phyloP scores from a whole-genome alignment of 208 protist species.

The Trypanosoma rangeli region DNA sequence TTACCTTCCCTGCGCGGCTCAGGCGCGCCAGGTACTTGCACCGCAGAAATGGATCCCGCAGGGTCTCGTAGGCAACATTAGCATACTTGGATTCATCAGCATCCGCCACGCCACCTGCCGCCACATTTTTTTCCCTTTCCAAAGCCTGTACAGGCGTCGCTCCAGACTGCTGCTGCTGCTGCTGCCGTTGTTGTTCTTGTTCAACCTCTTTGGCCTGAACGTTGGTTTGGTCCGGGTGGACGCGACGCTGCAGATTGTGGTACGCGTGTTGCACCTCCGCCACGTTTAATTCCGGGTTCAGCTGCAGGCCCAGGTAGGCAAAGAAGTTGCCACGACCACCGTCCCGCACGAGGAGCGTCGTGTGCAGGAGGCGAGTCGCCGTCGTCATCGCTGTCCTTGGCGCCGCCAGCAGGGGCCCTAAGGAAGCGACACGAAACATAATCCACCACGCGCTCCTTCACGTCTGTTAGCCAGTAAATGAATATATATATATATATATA shows the following conservation, averaged over 20 bases:
- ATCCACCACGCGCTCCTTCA: background rate
- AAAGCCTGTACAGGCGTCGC: background rate
- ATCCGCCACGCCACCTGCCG: slow-evolving; percentile 10
- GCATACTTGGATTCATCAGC: slow-evolving; percentile 58
- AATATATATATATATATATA: slow-evolving; percentile 24
- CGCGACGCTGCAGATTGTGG: slow-evolving; percentile 68
- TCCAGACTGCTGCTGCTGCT: background rate
- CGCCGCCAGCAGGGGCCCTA: background rate
- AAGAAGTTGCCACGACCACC: slow-evolving; percentile 68
- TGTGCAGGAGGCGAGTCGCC: slow-evolving; percentile 1
- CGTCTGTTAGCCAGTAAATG: background rate
- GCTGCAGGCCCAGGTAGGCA: slow-evolving; percentile 55
- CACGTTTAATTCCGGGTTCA: slow-evolving; percentile 52
- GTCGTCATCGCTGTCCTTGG: background rate
- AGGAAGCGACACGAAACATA: background rate
- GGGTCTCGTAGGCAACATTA: slow-evolving; percentile 74
- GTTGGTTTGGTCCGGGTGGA: slow-evolving; percentile 77
- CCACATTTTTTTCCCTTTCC: background rate
- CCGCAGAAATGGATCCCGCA: slow-evolving; percentile 69
- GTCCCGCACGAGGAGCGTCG: background rate
- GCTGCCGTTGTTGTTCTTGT: background rate
- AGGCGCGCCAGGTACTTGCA: slow-evolving; percentile 76
- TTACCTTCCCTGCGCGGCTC: slow-evolving; percentile 40
- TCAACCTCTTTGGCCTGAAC: slow-evolving; percentile 38
- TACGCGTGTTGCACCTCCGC: slow-evolving; percentile 64